Base-by-base conservation (phyloP, 768 basidiomycete species). In the Boletus huronensis region DNA sequence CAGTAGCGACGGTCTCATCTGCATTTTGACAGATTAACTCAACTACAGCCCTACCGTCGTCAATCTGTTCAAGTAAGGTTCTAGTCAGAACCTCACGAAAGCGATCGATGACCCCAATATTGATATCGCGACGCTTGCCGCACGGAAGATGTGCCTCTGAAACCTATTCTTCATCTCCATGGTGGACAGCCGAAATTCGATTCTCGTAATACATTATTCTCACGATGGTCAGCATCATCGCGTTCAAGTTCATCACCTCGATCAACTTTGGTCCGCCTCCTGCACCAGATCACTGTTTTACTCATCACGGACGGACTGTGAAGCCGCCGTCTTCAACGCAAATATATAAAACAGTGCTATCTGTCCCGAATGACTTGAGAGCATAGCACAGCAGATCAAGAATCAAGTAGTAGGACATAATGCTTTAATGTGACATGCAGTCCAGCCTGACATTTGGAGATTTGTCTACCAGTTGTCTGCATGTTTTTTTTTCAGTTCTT, bases 171-270 rank as follows among this genome's bases (percentile, higher is more conserved):
- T 88, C 54, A 81, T 94, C 52, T 94, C 93, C 55, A 88, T 85
- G 71, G 83, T 93, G 58, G 94, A 98, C 79, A 90, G 28, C 23
- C 8, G 8, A 8, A 42, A 42, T 26, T 42, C 16, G 0, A 34
- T 98, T 99, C 74, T 82, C 93, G 23, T 87, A 83, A 28, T 93
- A 94, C 23, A 25, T 25, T 25, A 25, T 25, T 25, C 23, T 25
- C 23, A 25, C 95, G 75, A 97, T 98, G 93, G 90, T 98, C 56
- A 75, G 86, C 48, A 87, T 98, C 63, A 94, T 96, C 66, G 93
- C 87, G 1, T 95, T 96, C 87, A 96, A 96, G 74, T 96, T 96
- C 77, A 74, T 95, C 58, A 90, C 91, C 1, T 92, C 92, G 0
- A 78, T 96, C 70, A 87, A 91, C 71, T 91, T 96, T 67, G 82